Evolutionary conservation across 805 yeast genomes (phyloP), one percentile per base, ranked within the genome.

Genomic region (Komagataella populi): DNA sequence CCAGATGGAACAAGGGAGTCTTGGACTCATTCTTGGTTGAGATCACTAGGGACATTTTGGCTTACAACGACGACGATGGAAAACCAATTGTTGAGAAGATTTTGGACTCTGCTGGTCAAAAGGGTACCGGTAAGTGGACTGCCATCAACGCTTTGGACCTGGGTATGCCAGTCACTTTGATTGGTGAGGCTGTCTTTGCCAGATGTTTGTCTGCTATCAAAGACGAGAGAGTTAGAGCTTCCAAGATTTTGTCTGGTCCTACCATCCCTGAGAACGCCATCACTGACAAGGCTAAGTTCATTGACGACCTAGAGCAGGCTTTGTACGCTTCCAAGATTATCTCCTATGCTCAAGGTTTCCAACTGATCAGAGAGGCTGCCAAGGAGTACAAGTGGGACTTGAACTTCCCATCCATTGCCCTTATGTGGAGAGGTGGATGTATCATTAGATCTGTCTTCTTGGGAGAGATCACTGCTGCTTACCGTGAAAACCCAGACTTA

Each of bases 401-500:
- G 70, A 93, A 91, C 84, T 86, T 87, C 83, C 96, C 55, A 63
- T 93, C 96, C 55, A 93, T 93, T 64, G 98, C 98, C 62, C 81
- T 93, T 65, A 91, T 91, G 98, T 91, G 99, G 99, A 84, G 99
- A 81, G 99, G 99, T 77, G 99, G 99, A 64, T 91, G 99, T 81
- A 91, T 91, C 72, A 91, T 91, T 75, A 87, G 98, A 81, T 91
- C 99, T 53, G 97, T 91, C 59, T 91, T 91, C 86, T 78, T 91
- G 68, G 97, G 83, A 67, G 97, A 91, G 73, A 91, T 91, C 74
- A 91, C 99, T 60, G 71, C 87, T 69, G 99, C 99, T 60, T 91
- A 84, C 85, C 87, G 93, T 74, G 81, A 84, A 70, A 77, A 84
- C 77, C 95, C 96, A 70, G 84, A 89, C 60, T 77, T 91, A 66